Conservation (phyloP, 2,329 filamentous ascomycete species). For the Aspergillus ochraceus region DNA sequence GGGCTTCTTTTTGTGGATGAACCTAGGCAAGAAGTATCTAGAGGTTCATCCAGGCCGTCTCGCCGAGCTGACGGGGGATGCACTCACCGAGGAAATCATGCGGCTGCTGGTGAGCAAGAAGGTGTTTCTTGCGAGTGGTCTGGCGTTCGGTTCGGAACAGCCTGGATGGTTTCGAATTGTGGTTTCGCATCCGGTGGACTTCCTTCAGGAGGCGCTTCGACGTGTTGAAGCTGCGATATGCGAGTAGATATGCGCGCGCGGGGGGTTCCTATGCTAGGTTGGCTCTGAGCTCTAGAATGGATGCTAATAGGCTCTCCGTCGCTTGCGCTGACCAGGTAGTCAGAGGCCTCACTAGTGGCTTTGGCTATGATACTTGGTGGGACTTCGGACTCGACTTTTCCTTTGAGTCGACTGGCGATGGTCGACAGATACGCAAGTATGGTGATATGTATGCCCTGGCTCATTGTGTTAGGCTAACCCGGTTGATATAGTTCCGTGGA, state of each 20-base stretch:
- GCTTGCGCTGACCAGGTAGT: too few species aligned
- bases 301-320: too few species aligned
- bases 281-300: too few species aligned
- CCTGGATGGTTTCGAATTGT: constrained; percentile 47
- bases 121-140: constrained; percentile 38
- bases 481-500: too few species aligned
- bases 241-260: background rate
- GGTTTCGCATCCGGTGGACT: constrained; percentile 33
- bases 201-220: constrained; percentile 33
- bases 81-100: constrained; percentile 29
- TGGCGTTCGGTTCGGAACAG: constrained; percentile 38
- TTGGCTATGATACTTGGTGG: too few species aligned
- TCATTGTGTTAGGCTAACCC: too few species aligned
- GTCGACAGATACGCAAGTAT: too few species aligned
- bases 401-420: too few species aligned
- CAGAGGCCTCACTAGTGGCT: too few species aligned
- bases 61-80: constrained; percentile 7
- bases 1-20: constrained; percentile 58
- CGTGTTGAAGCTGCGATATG: constrained; percentile 26
- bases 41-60: constrained; percentile 18
- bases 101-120: constrained; percentile 37
- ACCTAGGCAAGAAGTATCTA: constrained; percentile 42
- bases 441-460: too few species aligned
- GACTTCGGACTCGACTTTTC: too few species aligned
- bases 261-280: too few species aligned